Conservation (phyloP, 441 rosid species). For the Manihot esculenta region DNA sequence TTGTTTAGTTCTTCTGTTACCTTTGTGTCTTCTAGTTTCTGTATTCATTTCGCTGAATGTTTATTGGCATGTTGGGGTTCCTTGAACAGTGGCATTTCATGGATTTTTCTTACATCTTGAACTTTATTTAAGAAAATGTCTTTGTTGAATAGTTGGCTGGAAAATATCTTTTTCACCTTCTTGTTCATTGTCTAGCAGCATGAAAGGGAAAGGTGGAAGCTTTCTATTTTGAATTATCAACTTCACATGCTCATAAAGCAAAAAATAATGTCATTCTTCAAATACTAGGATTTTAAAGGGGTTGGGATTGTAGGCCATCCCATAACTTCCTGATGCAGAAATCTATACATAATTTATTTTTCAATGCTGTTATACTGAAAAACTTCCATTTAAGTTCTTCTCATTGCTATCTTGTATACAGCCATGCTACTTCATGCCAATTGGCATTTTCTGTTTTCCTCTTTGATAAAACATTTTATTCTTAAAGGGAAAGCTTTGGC, state of each 20-base stretch:
- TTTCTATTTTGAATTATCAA: not conserved
- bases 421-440: not conserved
- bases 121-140: not conserved
- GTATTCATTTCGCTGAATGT: not conserved
- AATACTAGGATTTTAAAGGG: not conserved
- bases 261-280: not conserved
- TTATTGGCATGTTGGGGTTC: not conserved
- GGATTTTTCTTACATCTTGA: not conserved
- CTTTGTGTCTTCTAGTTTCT: not conserved
- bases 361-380: not conserved
- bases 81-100: not conserved
- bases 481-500: not conserved
- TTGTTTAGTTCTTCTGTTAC: not conserved
- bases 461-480: not conserved
- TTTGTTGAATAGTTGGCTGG: not conserved
- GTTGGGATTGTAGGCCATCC: not conserved
- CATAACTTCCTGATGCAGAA: not conserved
- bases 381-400: not conserved
- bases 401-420: not conserved
- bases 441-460: not conserved
- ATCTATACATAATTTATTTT: not conserved
- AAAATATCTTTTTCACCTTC: not conserved
- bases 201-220: not conserved
- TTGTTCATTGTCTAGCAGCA: constrained; percentile 1
- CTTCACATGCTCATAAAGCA: not conserved